phyloP scores from a whole-genome alignment of 163 green algal genomes.

The Chloromonas sp. region DNA sequence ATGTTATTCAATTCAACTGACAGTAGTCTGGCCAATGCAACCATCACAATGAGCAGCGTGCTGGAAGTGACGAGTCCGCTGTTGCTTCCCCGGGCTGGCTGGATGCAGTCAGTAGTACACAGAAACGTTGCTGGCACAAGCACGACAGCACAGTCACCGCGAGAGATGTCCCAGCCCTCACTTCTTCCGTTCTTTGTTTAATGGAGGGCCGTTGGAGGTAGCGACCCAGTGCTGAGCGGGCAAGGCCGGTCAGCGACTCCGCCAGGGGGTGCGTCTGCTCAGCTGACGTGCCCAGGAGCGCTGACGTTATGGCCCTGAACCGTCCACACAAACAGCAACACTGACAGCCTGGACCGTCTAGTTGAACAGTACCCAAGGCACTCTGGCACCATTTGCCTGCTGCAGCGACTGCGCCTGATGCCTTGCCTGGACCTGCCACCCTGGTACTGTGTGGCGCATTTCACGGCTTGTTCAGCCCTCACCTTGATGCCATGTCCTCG shows the following conservation, averaged over 20 bases:
- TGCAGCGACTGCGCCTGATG: no score
- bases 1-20: not conserved
- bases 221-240: not conserved
- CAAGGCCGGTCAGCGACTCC: not conserved
- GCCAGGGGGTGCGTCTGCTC: slow-evolving; percentile 7
- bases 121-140: not conserved
- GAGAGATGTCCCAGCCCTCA: not conserved
- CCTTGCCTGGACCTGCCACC: not conserved
- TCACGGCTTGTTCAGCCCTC: not conserved
- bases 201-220: slow-evolving; percentile 17
- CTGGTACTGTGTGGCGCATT: not conserved
- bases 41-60: not conserved
- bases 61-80: not conserved
- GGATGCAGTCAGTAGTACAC: not conserved
- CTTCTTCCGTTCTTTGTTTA: slow-evolving; percentile 21
- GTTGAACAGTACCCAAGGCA: no score
- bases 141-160: not conserved
- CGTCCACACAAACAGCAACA: not conserved
- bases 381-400: no score
- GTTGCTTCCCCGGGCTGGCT: not conserved
- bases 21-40: no score
- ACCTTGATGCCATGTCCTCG: slow-evolving; percentile 30
- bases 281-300: slow-evolving; percentile 25
- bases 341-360: not conserved
- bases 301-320: slow-evolving; percentile 27